Base-by-base conservation (phyloP, 306 rosid genomes). In the Senna siamea region DNA sequence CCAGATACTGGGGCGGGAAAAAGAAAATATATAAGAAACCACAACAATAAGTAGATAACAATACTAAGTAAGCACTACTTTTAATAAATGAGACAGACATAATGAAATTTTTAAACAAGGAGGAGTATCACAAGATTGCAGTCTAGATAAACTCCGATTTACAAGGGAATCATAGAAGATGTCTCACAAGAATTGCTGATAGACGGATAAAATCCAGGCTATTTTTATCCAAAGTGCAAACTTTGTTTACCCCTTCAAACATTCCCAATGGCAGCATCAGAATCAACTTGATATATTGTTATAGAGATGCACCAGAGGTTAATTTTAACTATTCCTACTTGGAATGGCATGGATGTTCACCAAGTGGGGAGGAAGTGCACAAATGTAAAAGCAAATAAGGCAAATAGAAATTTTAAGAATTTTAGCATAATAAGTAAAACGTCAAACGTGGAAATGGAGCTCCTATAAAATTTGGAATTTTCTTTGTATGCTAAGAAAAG, bases 1-100 rank as follows among this genome's bases (percentile, higher is more conserved):
- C 89, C 93, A 74, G 93, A 90, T 13, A 85, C 91, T 88, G 40
- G 35, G 43, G 20, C 34, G 52, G 11, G 1, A 37, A 37, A 37
- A 18, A 71, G 57, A 53, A 62, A 13, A 69, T 20, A 50, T 3
- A 58, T 73, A 70, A 81, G 67, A 51, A 20, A 58, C 65, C 10
- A 28, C 0, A 23, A 4, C 22, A 65, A 20, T 46, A 9, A 13
- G 4, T 0, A 43, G 47, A 59, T 17, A 64, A 71, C 47, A 32
- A 54, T 30, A 56, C 55, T 32, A 41, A 30, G n/a, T 32, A 12
- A n/a, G n/a, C 76, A 58, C 35, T 68, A 54, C 28, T 13, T 59
- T 20, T 57, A 41, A 18, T 5, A 28, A 11, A 30, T 46, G 30
- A n/a, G 46, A 61, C 17, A 46, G 28, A 35, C 5, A 62, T 0